Conservation (phyloP, 1,139 yeast species). For the Pichia sp. region DNA sequence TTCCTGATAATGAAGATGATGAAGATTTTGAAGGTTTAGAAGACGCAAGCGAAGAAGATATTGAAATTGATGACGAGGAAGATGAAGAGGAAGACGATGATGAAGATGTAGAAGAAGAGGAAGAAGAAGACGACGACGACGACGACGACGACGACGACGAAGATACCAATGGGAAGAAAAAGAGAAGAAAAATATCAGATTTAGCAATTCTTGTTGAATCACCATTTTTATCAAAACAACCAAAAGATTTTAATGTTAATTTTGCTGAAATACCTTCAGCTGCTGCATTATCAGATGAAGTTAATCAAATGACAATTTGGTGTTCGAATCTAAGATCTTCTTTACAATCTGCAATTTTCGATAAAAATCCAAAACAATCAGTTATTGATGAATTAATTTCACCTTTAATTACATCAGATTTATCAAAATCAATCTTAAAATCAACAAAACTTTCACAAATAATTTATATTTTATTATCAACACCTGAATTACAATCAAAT, state of each 20-base stretch:
- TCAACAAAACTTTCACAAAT: conserved; percentile 28
- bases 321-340: conserved; percentile 20
- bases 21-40: conserved; percentile 10
- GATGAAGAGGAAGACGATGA: conserved; percentile 7
- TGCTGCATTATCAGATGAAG: conserved; percentile 18
- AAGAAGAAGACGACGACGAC: conserved; percentile 7
- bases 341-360: conserved; percentile 18
- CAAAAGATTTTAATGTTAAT: conserved; percentile 17
- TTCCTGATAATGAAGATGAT: conserved; percentile 11
- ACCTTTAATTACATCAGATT: conserved; percentile 16
- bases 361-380: conserved; percentile 9
- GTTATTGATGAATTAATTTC: conserved; percentile 19
- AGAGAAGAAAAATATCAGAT: conserved; percentile 9
- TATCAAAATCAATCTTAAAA: conserved; percentile 25
- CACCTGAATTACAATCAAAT: conserved; percentile 27
- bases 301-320: conserved; percentile 16
- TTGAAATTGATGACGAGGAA: conserved; percentile 7
- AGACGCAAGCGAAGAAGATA: conserved; percentile 4
- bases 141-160: conserved; percentile 10
- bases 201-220: conserved; percentile 2
- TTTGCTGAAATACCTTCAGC: conserved; percentile 18
- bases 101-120: conserved; percentile 6
- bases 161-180: conserved; percentile 5
- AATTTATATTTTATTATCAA: conserved; percentile 27
- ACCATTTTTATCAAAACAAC: conserved; percentile 14